Evolutionary conservation across 371 early-diverging fungal species (phyloP), one percentile per base, ranked within the genome.

Genomic region (Mucor sp.): DNA sequence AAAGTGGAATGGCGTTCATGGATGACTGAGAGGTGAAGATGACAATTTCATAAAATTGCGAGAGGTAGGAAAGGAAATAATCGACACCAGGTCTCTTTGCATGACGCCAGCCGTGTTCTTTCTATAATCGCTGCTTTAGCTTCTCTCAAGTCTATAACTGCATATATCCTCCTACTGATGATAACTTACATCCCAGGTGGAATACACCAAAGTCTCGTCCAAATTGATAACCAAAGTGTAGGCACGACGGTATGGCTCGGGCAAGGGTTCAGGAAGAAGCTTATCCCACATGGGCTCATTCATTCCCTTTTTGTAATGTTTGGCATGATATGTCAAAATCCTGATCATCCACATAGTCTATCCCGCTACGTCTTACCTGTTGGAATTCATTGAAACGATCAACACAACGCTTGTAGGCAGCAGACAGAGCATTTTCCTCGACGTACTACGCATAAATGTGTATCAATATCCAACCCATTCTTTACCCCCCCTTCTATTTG

Each of bases 71-170:
- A 30, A 99, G 73, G 79, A 99, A 97, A 71, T 95, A 92, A 63
- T 99, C 97, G 47, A 94, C 91, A 56, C 95, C 96, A 17, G 99
- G 99, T 53, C 99, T 89, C 75, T 95, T 95, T 30, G 96, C 96
- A 60, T 91, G 91, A 60, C 96, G 89, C 98, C 98, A 99, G 7
- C 99, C 97, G 62, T 90, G 84, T 50, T 93, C 88, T 76, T 87
- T 87, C 90, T 91, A 77, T 32, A 37, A 3, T 23, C 14, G 27
- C 23, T 1, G 17, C 19, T 35, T 1, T 12, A 12, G 0, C 6
- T 1, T 12, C 37, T n/a, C n/a, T n/a, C 37, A 12, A 35, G 12
- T 0, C n/a, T n/a, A n/a, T n/a, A 7, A 17, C 30, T 8, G 35
- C 7, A 37, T 21, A 11, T 58, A 3, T 35, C 1, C 50, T 27